phyloP scores from a whole-genome alignment of 2,329 filamentous ascomycete species.

The Trichoderma sp. region DNA sequence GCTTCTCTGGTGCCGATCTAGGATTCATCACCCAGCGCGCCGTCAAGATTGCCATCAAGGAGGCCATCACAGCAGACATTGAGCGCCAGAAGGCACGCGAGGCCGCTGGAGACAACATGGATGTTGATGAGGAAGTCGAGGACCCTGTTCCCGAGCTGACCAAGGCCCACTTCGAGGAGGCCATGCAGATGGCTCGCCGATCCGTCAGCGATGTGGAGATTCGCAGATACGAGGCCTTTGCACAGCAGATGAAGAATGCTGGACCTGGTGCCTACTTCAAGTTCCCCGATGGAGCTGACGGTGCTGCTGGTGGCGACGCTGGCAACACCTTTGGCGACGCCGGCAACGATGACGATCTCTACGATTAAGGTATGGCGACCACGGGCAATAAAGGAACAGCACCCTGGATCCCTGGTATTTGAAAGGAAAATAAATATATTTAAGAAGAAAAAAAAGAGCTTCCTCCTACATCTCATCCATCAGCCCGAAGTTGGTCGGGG shows the following conservation, averaged over 20 bases:
- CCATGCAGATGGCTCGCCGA: slow-evolving; percentile 89
- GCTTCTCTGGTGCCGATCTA: slow-evolving; percentile 98
- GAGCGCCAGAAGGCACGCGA: slow-evolving; percentile 87
- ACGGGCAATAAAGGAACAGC: not conserved
- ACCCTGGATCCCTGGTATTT: slow-evolving; percentile 43
- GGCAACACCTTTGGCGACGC: slow-evolving; percentile 72
- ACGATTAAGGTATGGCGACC: slow-evolving; percentile 65
- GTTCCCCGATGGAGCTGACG: slow-evolving; percentile 73
- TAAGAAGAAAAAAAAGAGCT: slow-evolving; percentile 27
- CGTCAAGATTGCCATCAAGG: slow-evolving; percentile 99
- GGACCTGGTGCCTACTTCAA: slow-evolving; percentile 97
- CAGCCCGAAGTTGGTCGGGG: slow-evolving; percentile 20
- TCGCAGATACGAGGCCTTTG: slow-evolving; percentile 95
- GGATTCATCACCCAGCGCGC: slow-evolving; percentile 98
- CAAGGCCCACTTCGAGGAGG: slow-evolving; percentile 96
- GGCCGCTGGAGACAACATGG: slow-evolving; percentile 78
- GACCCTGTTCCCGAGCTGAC: slow-evolving; percentile 96
- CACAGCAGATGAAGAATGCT: slow-evolving; percentile 98
- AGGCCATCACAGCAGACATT: slow-evolving; percentile 85
- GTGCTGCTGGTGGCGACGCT: slow-evolving; percentile 58
- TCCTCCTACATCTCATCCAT: slow-evolving; percentile 35
- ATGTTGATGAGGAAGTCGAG: slow-evolving; percentile 66
- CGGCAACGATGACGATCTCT: slow-evolving; percentile 94
- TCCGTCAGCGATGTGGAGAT: slow-evolving; percentile 98
- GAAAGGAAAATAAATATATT: slow-evolving; percentile 26